phyloP scores from a whole-genome alignment of 129 eudicot species.

The Sambucus nigra region DNA sequence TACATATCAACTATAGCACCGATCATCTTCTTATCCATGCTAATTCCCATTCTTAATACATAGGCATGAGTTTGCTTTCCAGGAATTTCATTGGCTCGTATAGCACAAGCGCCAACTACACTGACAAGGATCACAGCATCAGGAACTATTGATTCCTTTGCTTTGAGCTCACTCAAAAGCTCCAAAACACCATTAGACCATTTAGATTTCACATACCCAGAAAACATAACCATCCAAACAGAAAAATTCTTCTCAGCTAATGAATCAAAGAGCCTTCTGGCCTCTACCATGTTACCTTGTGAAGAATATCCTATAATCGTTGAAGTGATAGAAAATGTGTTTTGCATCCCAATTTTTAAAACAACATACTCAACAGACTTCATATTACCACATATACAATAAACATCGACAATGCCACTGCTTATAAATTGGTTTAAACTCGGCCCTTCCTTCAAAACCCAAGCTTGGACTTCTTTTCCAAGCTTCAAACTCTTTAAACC shows the following conservation, averaged over 20 bases:
- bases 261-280: conserved; percentile 59
- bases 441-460: conserved; percentile 42
- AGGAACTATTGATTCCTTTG: conserved; percentile 20
- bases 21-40: conserved; percentile 30
- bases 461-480: conserved; percentile 73
- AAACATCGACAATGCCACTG: conserved; percentile 67
- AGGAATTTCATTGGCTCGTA: conserved; percentile 48
- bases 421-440: conserved; percentile 45
- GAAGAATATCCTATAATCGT: conserved; percentile 78
- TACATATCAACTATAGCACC: conserved; percentile 76
- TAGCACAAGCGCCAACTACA: conserved; percentile 56
- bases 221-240: conserved; percentile 74
- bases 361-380: conserved; percentile 48
- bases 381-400: conserved; percentile 72
- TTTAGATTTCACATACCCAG: conserved; percentile 59
- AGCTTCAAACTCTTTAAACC: conserved; percentile 41
- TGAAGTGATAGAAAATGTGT: conserved; percentile 50
- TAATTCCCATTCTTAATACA: conserved; percentile 29
- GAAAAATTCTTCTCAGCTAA: conserved; percentile 41
- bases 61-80: conserved; percentile 77
- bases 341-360: conserved; percentile 25
- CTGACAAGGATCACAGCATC: conserved; percentile 45
- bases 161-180: conserved; percentile 39
- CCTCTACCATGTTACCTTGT: conserved; percentile 55
- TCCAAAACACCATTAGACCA: conserved; percentile 43